A percentile compares a stretch with the other conserved stretches of the same genome.
These are phyloP conservation scores for Striga asiatica DNA, from an alignment of 257 asterid genomes.

Conservation along the genomic window DNA sequence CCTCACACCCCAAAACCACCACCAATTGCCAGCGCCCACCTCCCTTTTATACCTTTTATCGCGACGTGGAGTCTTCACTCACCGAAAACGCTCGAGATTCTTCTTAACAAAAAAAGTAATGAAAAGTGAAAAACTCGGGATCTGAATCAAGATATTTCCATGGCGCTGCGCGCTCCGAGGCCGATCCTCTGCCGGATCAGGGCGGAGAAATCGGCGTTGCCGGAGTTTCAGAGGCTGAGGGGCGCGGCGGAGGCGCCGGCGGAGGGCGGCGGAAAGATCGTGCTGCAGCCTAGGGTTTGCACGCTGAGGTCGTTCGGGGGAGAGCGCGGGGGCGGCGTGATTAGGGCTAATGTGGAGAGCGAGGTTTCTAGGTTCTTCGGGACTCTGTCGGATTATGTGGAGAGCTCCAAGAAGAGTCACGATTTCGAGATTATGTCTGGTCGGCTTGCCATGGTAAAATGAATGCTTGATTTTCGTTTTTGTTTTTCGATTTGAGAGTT, in stretches of 20 bases:
- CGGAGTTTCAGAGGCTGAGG: constrained; percentile 29
- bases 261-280: constrained; percentile 33
- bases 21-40: constrained; percentile 15
- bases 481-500: too few relatives aligned
- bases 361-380: constrained; percentile 60
- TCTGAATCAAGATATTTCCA: constrained; percentile 16
- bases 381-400: constrained; percentile 55
- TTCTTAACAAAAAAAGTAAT: background rate
- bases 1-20: constrained; percentile 15
- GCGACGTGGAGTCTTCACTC: constrained; percentile 40
- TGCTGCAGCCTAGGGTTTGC: constrained; percentile 80
- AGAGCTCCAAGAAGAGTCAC: constrained; percentile 61
- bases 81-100: constrained; percentile 16
- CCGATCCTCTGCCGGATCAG: constrained; percentile 35
- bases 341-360: constrained; percentile 14
- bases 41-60: constrained; percentile 13
- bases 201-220: constrained; percentile 21
- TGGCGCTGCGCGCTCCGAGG: constrained; percentile 44
- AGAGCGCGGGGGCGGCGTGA: constrained; percentile 26
- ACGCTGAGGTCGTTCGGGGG: constrained; percentile 51
- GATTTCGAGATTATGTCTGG: constrained; percentile 86
- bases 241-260: constrained; percentile 18
- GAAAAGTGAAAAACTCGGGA: too few relatives aligned
- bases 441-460: constrained; percentile 98
- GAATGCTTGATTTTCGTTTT: too few relatives aligned